Conservation (phyloP, 108 stramenopile genomes). For the Stephanodiscus minutulus region DNA sequence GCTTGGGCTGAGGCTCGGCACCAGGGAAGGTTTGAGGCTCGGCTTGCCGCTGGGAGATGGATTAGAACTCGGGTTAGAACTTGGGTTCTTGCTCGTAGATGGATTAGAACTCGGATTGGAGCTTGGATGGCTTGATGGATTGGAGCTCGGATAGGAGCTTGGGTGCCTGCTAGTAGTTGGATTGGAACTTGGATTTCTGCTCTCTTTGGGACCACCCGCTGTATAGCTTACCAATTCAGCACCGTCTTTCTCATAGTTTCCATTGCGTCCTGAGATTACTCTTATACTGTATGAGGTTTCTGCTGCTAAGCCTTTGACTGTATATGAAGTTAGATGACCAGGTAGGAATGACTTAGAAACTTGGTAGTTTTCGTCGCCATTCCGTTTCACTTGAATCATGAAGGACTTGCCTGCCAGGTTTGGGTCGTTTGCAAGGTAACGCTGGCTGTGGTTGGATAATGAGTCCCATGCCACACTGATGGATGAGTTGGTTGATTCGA, state of each 20-base stretch:
- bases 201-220: not conserved
- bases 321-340: not conserved
- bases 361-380: conserved; percentile 25
- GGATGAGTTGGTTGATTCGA: conserved; percentile 12
- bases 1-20: too few species aligned
- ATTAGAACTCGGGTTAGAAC: too few species aligned
- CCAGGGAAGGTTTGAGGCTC: too few species aligned
- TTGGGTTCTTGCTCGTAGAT: too few species aligned
- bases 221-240: not conserved
- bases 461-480: conserved; percentile 18
- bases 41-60: too few species aligned
- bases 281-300: conserved; percentile 23
- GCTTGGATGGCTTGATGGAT: too few species aligned
- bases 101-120: too few species aligned
- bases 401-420: not conserved
- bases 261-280: conserved; percentile 1
- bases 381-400: conserved; percentile 8
- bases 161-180: too few species aligned
- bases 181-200: too few species aligned
- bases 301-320: conserved; percentile 12
- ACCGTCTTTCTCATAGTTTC: not conserved
- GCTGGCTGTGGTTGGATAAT: not conserved
- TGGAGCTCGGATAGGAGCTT: too few species aligned
- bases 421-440: not conserved
- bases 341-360: too few species aligned